Percentiles rank a stretch among this genome's conserved stretches.
Conservation (phyloP, 2,329 filamentous ascomycete genomes). For the Helotiales sp. region DNA sequence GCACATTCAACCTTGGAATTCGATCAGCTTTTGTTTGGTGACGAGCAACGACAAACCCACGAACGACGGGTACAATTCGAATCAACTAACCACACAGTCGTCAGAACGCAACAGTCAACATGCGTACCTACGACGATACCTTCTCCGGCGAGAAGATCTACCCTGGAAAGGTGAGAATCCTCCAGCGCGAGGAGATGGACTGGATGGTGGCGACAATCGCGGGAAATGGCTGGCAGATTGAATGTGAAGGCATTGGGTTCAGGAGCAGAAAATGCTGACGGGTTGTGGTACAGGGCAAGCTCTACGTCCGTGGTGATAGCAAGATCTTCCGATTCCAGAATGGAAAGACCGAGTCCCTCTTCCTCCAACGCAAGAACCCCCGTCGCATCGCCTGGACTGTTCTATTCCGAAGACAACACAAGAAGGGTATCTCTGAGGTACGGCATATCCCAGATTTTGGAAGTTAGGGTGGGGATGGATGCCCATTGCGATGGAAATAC, state of each 20-base stretch:
- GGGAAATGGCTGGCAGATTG: slow-evolving; percentile 5
- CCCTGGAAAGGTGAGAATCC: slow-evolving; percentile 69
- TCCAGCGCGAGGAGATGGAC: slow-evolving; percentile 20
- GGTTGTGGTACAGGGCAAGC: slow-evolving; percentile 74
- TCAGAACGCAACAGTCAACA: slow-evolving; percentile 32
- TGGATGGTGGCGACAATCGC: slow-evolving; percentile 21
- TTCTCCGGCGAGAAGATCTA: slow-evolving; percentile 80
- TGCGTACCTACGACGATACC: slow-evolving; percentile 66
- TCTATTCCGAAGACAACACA: slow-evolving; percentile 97
- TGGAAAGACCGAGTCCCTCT: slow-evolving; percentile 99
- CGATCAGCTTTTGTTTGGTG: too few species aligned
- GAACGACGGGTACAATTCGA: slow-evolving; percentile 23
- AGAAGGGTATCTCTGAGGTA: slow-evolving; percentile 99
- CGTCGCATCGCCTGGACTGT: slow-evolving; percentile 98
- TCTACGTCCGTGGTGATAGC: slow-evolving; percentile 99
- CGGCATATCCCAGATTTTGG: slow-evolving; percentile 40
- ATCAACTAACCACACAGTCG: slow-evolving; percentile 31
- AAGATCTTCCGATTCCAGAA: slow-evolving; percentile 99
- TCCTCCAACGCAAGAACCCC: slow-evolving; percentile 99
- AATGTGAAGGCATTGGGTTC: slow-evolving; percentile 6
- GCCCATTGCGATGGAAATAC: neutral
- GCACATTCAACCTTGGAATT: too few species aligned
- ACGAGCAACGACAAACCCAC: slow-evolving; percentile 22
- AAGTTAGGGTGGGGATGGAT: neutral
- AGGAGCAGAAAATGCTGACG: slow-evolving; percentile 29